Percentiles rank a stretch among this genome's conserved stretches.
Evolutionary conservation across 192 early-diverging fungal genomes (phyloP).

Genomic region (Coemansia sp.): DNA sequence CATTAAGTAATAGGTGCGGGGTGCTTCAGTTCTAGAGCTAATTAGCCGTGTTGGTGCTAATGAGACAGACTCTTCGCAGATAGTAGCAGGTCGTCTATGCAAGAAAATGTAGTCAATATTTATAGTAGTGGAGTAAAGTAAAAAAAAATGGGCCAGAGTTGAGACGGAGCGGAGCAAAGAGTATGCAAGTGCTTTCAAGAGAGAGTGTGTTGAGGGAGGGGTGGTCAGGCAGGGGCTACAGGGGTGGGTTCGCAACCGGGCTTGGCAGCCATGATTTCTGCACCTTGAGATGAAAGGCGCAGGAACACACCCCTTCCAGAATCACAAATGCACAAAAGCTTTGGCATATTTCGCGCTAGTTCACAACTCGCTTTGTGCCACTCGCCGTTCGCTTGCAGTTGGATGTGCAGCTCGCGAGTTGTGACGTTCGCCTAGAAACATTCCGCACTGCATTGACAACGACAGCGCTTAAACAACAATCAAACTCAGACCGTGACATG

Average conservation of each 20-base stretch:
- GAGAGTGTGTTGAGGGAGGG: background rate
- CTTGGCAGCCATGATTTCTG: background rate
- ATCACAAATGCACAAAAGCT: background rate
- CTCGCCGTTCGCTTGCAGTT: background rate
- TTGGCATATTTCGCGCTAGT: background rate
- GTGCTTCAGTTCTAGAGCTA: background rate
- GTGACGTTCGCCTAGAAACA: background rate
- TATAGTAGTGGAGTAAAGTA: background rate
- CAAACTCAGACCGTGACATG: background rate
- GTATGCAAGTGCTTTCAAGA: background rate
- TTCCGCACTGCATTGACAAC: background rate
- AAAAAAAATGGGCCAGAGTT: background rate
- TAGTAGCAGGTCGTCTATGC: background rate
- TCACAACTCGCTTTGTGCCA: background rate
- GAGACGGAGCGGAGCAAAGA: background rate
- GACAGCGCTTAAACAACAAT: background rate
- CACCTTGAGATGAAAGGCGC: background rate
- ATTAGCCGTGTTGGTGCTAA: background rate
- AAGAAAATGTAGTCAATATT: background rate
- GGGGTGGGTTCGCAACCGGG: background rate
- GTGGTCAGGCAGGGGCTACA: background rate
- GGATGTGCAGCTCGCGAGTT: background rate
- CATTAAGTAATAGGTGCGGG: background rate
- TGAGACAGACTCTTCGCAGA: slow-evolving; percentile 1
- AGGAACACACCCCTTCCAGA: background rate